Base-by-base conservation (phyloP, 2,329 filamentous ascomycete genomes). In the Aureobasidium pullulans region DNA sequence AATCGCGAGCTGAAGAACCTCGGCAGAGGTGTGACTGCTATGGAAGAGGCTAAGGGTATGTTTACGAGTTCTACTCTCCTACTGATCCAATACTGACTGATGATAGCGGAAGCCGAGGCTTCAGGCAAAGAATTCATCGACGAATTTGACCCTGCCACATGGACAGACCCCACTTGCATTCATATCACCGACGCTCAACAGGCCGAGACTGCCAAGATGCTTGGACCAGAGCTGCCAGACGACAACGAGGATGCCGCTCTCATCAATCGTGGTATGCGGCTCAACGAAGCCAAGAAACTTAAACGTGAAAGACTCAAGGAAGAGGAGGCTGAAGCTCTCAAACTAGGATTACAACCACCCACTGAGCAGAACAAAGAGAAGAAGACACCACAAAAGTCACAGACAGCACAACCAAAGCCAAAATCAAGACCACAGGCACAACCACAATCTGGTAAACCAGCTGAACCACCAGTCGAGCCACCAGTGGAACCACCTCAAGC, bases 261-360 rank as follows among this genome's bases (percentile, higher is more conserved):
- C 13, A 84, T 84, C 68, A 88, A 90, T 70, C 81, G 87, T 54
- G 87, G 88, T 8, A 88, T 90, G 84, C 87, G 88, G 67, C 77
- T 90, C 28, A 90, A 90, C 68, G 87, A 89, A 66, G 85, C 88
- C 2, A 90, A 89, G 72, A 89, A 88, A 69, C 74, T 87, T 10
- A 89, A 89, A 73, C 78, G 84, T 58, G 84, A 89, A 70, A 81
- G 76, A 73, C 57, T 52, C 31, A 52, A 52, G 57, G 37, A 29
- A 8, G 57, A 52, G 10, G 57, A 59, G 31, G 46, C 34, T n/a
- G 23, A 23, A 23, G 36, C 36, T n/a, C 11, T 23, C 3, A 36
- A 23, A 40, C n/a, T 43, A 23, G 39, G 16, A 2, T 34, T 47
- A 19, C 53, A 57, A 32, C 34, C 53, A 37, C 42, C 36, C 4